Base-by-base conservation (phyloP, 2,329 filamentous ascomycete genomes). In the Cytospora piceae region DNA sequence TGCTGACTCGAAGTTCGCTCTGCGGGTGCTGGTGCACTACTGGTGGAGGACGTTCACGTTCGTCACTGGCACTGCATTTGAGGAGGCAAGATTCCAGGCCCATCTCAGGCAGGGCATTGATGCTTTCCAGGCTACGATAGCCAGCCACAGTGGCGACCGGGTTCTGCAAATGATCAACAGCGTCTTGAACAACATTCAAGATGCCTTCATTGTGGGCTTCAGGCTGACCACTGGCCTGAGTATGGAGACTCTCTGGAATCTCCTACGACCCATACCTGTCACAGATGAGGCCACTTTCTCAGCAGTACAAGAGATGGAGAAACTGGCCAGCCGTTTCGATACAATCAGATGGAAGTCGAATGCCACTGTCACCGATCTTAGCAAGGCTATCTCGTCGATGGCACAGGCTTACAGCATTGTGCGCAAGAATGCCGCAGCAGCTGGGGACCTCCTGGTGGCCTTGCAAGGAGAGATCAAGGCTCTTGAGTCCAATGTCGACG, bases 231-330 rank as follows among this genome's bases (percentile, higher is more conserved):
- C 90, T 2, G 93, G 93, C 0, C 79, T 93, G 15, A 89, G 87
- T 70, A 95, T 96, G 91, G 91, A 95, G 73, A 75, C 80, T 11
- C 82, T 96, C 6, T 96, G 94, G 94, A 85, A 86, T 52, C 73
- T 81, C 1, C 85, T 96, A 72, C 86, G 90, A 61, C 92, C 93
- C 0, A 75, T 79, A 14, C 82, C 87, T 5, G 80, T 88, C 27
- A 76, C 81, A 1, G 80, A 81, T 22, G 74, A 78, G 29, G 71
- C 73, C 4, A 77, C 80, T 0, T 76, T 88, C 52, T 75, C 80
- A 32, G 81, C 80, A 42, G 77, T 84, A 8, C 67, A 79, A 15
- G 78, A 83, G 46, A 78, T 90, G 71, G 83, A 88, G 69, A 77
- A 77, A 14, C 78, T 91, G 5, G 87, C 86, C 1, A 74, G 74